Percentiles rank a stretch among this genome's conserved stretches.
Evolutionary conservation across 805 yeast species (phyloP).

Genomic region (Wilhelminamyces savonicus): DNA sequence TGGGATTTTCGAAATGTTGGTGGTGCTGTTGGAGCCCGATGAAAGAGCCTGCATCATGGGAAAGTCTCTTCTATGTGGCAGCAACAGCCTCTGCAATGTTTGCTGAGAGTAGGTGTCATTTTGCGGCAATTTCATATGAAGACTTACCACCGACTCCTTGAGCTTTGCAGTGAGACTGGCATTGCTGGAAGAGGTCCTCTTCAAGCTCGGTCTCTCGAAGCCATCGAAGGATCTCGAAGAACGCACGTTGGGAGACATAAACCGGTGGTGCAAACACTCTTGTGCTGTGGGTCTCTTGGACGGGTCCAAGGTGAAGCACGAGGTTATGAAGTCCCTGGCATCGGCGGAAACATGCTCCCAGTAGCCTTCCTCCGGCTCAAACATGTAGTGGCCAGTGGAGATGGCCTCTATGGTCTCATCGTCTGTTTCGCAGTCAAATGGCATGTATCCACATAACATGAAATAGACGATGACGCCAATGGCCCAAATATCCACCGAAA

Average conservation of each 20-base stretch:
- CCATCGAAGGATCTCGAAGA: too few species aligned
- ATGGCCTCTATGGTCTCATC: constrained; percentile 64
- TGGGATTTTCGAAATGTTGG: background rate
- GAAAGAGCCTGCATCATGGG: constrained; percentile 1
- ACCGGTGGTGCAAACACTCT: constrained; percentile 42
- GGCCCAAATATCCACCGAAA: constrained; percentile 69
- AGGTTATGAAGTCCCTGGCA: constrained; percentile 54
- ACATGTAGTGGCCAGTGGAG: constrained; percentile 47
- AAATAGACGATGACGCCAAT: constrained; percentile 68
- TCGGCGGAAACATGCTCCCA: constrained; percentile 45
- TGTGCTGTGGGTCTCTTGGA: constrained; percentile 40
- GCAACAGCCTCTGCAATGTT: too few species aligned
- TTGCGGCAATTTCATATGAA: too few species aligned
- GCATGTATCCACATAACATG: constrained; percentile 68
- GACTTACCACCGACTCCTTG: too few species aligned
- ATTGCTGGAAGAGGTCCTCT: too few species aligned
- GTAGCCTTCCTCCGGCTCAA: constrained; percentile 56
- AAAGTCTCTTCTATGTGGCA: too few species aligned
- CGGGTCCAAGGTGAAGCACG: constrained; percentile 46
- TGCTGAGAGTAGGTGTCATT: too few species aligned
- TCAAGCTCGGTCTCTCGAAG: too few species aligned
- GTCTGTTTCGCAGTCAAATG: constrained; percentile 69
- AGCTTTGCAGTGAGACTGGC: too few species aligned
- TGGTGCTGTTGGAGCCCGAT: background rate
- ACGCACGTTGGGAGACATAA: too few species aligned